A percentile compares a stretch with the other conserved stretches of the same genome.
phyloP scores from a whole-genome alignment of 2,329 filamentous ascomycete genomes.

The Fusarium neocosmosporiellum region DNA sequence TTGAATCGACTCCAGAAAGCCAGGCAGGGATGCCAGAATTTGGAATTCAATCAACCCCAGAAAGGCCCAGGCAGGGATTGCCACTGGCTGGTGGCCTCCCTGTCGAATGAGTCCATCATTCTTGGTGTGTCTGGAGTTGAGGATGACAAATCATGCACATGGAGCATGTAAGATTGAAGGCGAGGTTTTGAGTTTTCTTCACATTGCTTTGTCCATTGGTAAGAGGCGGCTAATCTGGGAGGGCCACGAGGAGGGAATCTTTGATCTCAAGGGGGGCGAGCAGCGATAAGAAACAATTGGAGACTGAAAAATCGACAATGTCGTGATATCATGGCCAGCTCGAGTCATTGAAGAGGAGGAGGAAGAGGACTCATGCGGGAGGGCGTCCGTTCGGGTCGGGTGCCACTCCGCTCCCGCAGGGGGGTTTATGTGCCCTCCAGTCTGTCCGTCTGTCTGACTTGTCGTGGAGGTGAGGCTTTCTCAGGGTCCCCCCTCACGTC shows the following conservation, averaged over 20 bases:
- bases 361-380: not conserved
- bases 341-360: conserved; percentile 9
- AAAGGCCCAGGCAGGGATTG: not conserved
- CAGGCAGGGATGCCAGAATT: not conserved
- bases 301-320: not conserved
- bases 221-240: not conserved
- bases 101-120: not conserved
- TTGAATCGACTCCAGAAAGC: conserved; percentile 4
- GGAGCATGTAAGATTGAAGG: not conserved
- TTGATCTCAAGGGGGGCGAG: not conserved
- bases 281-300: not conserved
- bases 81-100: not conserved
- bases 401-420: not conserved
- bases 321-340: conserved; percentile 7
- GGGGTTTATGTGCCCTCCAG: not conserved
- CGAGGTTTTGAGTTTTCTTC: not conserved
- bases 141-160: conserved; percentile 20
- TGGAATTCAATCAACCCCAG: conserved; percentile 5
- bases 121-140: not conserved
- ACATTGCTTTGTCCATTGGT: not conserved
- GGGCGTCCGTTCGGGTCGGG: conserved; percentile 5
- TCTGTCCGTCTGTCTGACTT: conserved; percentile 5
- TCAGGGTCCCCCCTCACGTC: conserved; percentile 21
- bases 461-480: not conserved
- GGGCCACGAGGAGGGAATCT: not conserved